A percentile compares a stretch with the other conserved stretches of the same genome.
phyloP scores from a whole-genome alignment of 352 stramenopile species.

The Pythium biforme region DNA sequence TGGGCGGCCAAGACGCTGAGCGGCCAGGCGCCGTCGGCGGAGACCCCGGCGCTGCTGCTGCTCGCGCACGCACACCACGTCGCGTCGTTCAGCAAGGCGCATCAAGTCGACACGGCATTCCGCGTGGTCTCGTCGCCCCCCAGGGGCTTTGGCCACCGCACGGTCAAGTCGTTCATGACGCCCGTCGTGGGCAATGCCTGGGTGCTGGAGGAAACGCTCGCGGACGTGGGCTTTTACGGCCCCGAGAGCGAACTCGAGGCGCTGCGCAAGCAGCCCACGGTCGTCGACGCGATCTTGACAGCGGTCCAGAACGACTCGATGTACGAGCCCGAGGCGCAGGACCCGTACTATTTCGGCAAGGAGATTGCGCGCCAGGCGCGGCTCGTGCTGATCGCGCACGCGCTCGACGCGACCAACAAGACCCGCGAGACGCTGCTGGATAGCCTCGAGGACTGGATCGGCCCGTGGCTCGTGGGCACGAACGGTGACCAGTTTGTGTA shows the following conservation, averaged over 20 bases:
- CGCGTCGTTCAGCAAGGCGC: conserved; percentile 37
- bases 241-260: conserved; percentile 15
- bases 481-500: conserved; percentile 90
- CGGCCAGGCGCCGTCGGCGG: no score
- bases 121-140: conserved; percentile 32
- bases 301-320: conserved; percentile 64
- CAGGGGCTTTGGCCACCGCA: conserved; percentile 51
- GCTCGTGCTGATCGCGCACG: conserved; percentile 79
- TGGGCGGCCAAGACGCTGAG: conserved; percentile 62
- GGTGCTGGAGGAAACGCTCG: conserved; percentile 58
- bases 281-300: conserved; percentile 48
- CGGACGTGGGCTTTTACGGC: conserved; percentile 46
- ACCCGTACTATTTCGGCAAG: conserved; percentile 89
- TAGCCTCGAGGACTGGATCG: conserved; percentile 65
- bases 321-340: conserved; percentile 57
- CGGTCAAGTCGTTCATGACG: conserved; percentile 82
- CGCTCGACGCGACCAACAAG: conserved; percentile 43
- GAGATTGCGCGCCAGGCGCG: conserved; percentile 76
- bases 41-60: conserved; percentile 50
- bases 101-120: conserved; percentile 28
- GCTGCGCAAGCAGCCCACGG: conserved; percentile 24
- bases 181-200: conserved; percentile 62
- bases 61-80: conserved; percentile 76
- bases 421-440: conserved; percentile 58
- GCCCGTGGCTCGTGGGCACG: conserved; percentile 72